Percentiles rank a stretch among this genome's conserved stretches.
phyloP scores from a whole-genome alignment of 176 grass and related monocot genomes.

The Raddia distichophylla region DNA sequence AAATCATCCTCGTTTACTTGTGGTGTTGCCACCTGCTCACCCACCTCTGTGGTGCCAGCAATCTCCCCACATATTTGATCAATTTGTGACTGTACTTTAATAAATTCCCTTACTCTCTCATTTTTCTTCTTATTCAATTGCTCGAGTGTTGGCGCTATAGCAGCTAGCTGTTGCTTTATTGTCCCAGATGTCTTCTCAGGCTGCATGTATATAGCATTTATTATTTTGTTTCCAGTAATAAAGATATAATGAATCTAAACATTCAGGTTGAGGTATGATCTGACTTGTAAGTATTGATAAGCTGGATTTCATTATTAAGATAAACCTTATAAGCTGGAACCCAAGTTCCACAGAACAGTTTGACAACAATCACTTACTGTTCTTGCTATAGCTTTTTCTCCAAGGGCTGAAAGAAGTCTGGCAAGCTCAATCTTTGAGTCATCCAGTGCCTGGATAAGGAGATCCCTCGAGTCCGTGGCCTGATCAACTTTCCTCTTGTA shows the following conservation, averaged over 20 bases:
- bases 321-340: background rate
- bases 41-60: conserved; percentile 71
- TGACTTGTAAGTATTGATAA: too few relatives aligned
- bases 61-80: conserved; percentile 93
- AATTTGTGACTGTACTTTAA: conserved; percentile 79
- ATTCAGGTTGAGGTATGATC: background rate
- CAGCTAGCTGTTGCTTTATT: conserved; percentile 93
- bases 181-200: conserved; percentile 91
- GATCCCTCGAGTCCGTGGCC: conserved; percentile 81
- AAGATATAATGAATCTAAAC: background rate
- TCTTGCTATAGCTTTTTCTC: conserved; percentile 80
- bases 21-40: conserved; percentile 68
- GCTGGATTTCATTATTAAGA: background rate
- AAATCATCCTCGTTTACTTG: conserved; percentile 85
- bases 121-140: conserved; percentile 85
- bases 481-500: conserved; percentile 99
- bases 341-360: background rate
- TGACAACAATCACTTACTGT: conserved; percentile 60
- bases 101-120: conserved; percentile 78
- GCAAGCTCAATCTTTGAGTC: conserved; percentile 95
- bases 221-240: conserved; percentile 23
- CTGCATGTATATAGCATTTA: conserved; percentile 45
- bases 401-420: conserved; percentile 88
- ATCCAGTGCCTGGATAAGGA: conserved; percentile 85
- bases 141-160: conserved; percentile 83